phyloP scores from a whole-genome alignment of 2,329 filamentous ascomycete genomes.

The Aureobasidium vineae region DNA sequence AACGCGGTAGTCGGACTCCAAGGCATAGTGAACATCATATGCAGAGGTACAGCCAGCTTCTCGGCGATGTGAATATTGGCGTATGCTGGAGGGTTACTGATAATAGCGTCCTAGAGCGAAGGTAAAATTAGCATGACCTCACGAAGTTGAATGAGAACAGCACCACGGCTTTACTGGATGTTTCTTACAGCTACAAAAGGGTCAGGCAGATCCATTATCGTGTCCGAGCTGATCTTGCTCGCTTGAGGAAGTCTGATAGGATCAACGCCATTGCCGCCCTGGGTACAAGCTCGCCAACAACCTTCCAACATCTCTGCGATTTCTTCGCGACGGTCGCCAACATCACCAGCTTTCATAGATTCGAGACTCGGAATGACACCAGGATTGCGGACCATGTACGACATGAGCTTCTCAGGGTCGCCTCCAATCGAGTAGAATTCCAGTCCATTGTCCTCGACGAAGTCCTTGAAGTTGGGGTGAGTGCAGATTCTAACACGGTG shows the following conservation, averaged over 20 bases:
- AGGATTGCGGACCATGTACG: constrained; percentile 89
- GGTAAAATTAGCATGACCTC: no score
- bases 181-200: constrained; percentile 70
- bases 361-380: constrained; percentile 79
- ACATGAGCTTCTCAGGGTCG: constrained; percentile 68
- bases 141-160: no score
- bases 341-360: constrained; percentile 73
- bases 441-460: constrained; percentile 51
- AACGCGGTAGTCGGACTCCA: constrained; percentile 85
- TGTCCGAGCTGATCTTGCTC: constrained; percentile 31
- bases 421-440: constrained; percentile 55
- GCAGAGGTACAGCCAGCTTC: constrained; percentile 69
- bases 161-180: no score
- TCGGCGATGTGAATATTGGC: constrained; percentile 73
- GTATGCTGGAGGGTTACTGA: constrained; percentile 75
- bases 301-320: constrained; percentile 79
- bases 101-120: constrained; percentile 60
- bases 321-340: constrained; percentile 75
- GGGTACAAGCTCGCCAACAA: constrained; percentile 74
- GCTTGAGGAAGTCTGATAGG: not conserved
- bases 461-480: constrained; percentile 51
- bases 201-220: constrained; percentile 36
- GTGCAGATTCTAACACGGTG: constrained; percentile 51
- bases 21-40: constrained; percentile 95
- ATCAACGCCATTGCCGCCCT: constrained; percentile 10